These are phyloP conservation scores for Omphalotus guepiniiformis DNA, from an alignment of 768 basidiomycete species.

Conservation along the genomic window DNA sequence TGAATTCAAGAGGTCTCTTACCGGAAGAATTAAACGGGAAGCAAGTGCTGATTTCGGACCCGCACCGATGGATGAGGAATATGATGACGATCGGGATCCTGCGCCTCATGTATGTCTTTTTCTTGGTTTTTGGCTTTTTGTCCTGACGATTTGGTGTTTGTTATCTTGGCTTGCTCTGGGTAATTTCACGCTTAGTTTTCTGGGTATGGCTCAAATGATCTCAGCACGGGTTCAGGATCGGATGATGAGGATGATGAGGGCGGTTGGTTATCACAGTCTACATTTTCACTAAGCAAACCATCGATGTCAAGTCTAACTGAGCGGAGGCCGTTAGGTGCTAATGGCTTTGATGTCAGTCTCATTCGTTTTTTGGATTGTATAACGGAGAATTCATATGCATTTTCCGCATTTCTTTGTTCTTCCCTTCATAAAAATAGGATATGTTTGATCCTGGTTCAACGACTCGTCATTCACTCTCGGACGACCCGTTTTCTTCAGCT, in stretches of 20 bases:
- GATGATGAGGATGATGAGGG: conserved; percentile 74
- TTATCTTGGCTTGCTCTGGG: conserved; percentile 9
- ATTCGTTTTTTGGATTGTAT: not conserved
- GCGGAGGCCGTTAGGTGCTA: conserved; percentile 40
- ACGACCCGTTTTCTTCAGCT: not conserved
- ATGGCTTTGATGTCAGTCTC: conserved; percentile 53
- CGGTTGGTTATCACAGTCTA: conserved; percentile 78
- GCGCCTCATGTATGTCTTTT: conserved; percentile 34
- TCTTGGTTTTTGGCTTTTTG: not conserved
- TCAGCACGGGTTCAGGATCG: conserved; percentile 57
- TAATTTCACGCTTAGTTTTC: conserved; percentile 55
- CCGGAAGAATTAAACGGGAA: conserved; percentile 38
- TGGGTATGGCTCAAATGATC: conserved; percentile 70
- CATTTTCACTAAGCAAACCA: conserved; percentile 53
- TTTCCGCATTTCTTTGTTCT: not conserved
- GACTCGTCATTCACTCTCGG: not conserved
- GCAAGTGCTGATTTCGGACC: conserved; percentile 66
- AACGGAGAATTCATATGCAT: not conserved
- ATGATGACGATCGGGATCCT: conserved; percentile 35
- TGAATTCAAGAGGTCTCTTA: conserved; percentile 53
- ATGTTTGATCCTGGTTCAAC: not conserved
- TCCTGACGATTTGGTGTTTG: not conserved
- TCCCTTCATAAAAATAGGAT: not conserved
- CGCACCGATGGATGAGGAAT: conserved; percentile 42
- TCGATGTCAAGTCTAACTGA: conserved; percentile 44